These are phyloP conservation scores for Emiliania huxleyi DNA, from an alignment of 78 protist species.

Conservation along the genomic window DNA sequence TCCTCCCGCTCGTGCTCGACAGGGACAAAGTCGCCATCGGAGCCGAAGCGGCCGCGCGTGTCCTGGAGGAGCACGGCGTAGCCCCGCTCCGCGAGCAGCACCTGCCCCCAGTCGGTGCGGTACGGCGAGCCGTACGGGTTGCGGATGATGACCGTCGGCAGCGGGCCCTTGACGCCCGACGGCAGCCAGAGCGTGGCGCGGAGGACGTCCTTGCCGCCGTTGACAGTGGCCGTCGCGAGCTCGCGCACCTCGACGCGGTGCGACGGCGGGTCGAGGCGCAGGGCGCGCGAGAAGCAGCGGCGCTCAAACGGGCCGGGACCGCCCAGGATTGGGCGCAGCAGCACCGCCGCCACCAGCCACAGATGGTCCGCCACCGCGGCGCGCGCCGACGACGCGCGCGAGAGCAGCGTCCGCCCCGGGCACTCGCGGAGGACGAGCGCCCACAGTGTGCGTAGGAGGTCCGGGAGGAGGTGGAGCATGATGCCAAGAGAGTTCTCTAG, in stretches of 20 bases:
- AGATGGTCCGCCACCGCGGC: too few relatives aligned
- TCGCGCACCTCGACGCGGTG: not conserved
- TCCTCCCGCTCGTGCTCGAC: conserved; percentile 28
- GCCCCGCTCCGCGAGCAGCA: not conserved
- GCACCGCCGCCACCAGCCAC: too few relatives aligned
- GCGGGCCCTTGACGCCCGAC: not conserved
- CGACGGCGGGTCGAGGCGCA: not conserved
- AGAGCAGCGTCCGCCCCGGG: too few relatives aligned
- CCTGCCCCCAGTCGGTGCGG: not conserved
- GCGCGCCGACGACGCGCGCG: too few relatives aligned
- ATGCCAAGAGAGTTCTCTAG: too few relatives aligned
- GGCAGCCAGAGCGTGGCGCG: conserved; percentile 15
- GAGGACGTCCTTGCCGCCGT: not conserved
- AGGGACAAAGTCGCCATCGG: conserved; percentile 1
- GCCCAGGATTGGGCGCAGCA: too few relatives aligned
- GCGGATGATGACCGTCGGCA: not conserved
- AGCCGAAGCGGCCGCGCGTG: conserved; percentile 25
- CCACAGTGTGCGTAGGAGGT: too few relatives aligned
- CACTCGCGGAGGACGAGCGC: too few relatives aligned
- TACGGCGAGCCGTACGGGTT: not conserved
- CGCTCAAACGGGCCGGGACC: too few relatives aligned
- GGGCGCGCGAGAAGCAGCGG: not conserved
- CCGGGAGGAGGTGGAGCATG: too few relatives aligned
- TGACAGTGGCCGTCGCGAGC: not conserved
- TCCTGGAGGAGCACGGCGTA: not conserved